Evolutionary conservation across 2,329 filamentous ascomycete species (phyloP), one percentile per base, ranked within the genome.

Genomic region (Calycina marina): DNA sequence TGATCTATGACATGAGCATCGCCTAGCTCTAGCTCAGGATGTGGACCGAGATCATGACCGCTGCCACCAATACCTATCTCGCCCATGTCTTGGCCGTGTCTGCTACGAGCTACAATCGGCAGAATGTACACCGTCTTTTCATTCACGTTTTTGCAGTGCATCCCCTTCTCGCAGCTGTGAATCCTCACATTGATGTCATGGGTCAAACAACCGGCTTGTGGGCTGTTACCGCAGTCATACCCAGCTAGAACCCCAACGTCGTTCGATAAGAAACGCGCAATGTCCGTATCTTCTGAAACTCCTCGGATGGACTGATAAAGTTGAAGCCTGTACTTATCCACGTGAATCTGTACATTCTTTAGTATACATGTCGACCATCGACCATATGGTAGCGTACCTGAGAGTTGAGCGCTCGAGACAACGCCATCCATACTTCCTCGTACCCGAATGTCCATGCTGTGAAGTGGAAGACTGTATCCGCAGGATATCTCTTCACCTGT

Each of bases 361-460:
- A n/a, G n/a, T n/a, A n/a, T n/a, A n/a, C n/a, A n/a, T n/a, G n/a
- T n/a, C n/a, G n/a, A n/a, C n/a, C n/a, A n/a, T n/a, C n/a, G n/a
- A n/a, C n/a, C n/a, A n/a, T n/a, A n/a, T n/a, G n/a, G n/a, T n/a
- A n/a, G n/a, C n/a, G n/a, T 55, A 77, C 76, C 49, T 63, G 67
- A 3, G 76, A 77, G 4, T 69, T 57, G 1, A 94, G 59, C 8
- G 73, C 70, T 14, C 74, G 68, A 0, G 84, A 76, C 1, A 96
- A 57, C 0, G 83, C 78, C 37, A 85, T 61, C 85, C 85, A 94
- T 0, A 93, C 84, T 32, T 93, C 80, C 51, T 96, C 86, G 41
- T 94, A 93, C 1, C 81, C 82, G 49, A 90, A 90, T 0, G 88
- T 94, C 85, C 86, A 93, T 1, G 84, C 72, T 35, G 85, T 72